Percentiles rank a stretch among this genome's conserved stretches.
phyloP scores from a whole-genome alignment of 1,284 basidiomycete genomes.

The Ganoderma multipileum region DNA sequence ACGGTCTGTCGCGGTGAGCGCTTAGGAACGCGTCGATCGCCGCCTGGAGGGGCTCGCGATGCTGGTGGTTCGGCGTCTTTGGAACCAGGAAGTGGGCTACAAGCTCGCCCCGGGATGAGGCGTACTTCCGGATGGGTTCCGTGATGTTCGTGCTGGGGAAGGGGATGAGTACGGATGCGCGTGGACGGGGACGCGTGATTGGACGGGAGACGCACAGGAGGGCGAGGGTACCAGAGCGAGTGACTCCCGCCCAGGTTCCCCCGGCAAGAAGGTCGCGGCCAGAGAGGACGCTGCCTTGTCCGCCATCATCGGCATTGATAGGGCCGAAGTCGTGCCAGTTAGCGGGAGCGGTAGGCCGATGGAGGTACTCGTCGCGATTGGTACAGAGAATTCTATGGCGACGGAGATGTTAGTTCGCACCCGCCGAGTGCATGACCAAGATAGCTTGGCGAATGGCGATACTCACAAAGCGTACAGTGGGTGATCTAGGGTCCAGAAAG shows the following conservation, averaged over 20 bases:
- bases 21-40: conserved; percentile 52
- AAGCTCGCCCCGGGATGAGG: conserved; percentile 70
- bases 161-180: conserved; percentile 20
- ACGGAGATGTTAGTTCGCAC: conserved; percentile 9
- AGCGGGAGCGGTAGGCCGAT: conserved; percentile 69
- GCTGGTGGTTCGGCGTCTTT: conserved; percentile 43
- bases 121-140: conserved; percentile 55
- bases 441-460: not conserved
- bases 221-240: conserved; percentile 66
- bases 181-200: conserved; percentile 12
- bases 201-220: conserved; percentile 69
- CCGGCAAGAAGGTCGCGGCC: conserved; percentile 75
- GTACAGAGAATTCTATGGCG: conserved; percentile 68
- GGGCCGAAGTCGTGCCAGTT: conserved; percentile 61
- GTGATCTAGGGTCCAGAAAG: conserved; percentile 76
- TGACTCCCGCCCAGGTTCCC: conserved; percentile 82
- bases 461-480: conserved; percentile 80
- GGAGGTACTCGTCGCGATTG: conserved; percentile 79
- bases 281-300: conserved; percentile 59
- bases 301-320: conserved; percentile 21
- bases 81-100: conserved; percentile 70
- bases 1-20: conserved; percentile 49
- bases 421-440: not conserved
- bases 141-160: conserved; percentile 78
- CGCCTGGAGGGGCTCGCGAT: conserved; percentile 45